phyloP scores from a whole-genome alignment of 2,329 filamentous ascomycete genomes.

The Plectosphaerella plurivora region DNA sequence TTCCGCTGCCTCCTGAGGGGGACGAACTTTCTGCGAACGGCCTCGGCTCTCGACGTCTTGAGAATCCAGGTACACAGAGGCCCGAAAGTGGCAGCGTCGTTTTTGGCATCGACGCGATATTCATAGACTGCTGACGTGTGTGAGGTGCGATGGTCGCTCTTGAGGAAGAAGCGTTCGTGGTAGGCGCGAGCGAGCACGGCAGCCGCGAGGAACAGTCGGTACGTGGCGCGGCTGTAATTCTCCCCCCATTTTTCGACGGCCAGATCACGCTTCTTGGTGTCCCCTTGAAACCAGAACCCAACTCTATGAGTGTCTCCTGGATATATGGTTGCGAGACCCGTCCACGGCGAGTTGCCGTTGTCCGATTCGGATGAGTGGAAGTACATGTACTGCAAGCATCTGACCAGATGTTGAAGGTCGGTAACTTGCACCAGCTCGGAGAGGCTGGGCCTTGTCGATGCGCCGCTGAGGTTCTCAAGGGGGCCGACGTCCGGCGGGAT shows the following conservation, averaged over 20 bases:
- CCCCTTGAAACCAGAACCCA: not conserved
- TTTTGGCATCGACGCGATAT: slow-evolving; percentile 16
- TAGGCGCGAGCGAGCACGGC: slow-evolving; percentile 3
- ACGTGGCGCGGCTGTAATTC: slow-evolving; percentile 1
- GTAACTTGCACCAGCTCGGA: slow-evolving; percentile 1
- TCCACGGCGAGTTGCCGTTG: not conserved
- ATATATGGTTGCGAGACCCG: not conserved
- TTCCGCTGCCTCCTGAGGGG: too few species aligned
- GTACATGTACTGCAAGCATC: slow-evolving; percentile 5
- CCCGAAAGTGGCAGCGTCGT: slow-evolving; percentile 12
- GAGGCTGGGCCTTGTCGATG: not conserved
- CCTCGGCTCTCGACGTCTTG: not conserved
- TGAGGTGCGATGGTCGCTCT: not conserved
- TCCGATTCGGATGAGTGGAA: not conserved
- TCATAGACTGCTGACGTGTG: slow-evolving; percentile 15
- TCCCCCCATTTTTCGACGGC: not conserved
- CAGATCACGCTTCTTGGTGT: not conserved
- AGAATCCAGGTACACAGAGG: slow-evolving; percentile 3
- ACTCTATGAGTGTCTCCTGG: too few species aligned
- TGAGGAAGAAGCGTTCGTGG: slow-evolving; percentile 1
- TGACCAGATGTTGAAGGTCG: slow-evolving; percentile 3
- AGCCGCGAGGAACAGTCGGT: slow-evolving; percentile 4
- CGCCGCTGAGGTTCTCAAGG: not conserved
- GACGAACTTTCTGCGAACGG: not conserved
- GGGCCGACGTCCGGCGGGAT: slow-evolving; percentile 1